Conservation (phyloP, 225 moss, liverwort and hornwort species). For the Straminergon stramineum region DNA sequence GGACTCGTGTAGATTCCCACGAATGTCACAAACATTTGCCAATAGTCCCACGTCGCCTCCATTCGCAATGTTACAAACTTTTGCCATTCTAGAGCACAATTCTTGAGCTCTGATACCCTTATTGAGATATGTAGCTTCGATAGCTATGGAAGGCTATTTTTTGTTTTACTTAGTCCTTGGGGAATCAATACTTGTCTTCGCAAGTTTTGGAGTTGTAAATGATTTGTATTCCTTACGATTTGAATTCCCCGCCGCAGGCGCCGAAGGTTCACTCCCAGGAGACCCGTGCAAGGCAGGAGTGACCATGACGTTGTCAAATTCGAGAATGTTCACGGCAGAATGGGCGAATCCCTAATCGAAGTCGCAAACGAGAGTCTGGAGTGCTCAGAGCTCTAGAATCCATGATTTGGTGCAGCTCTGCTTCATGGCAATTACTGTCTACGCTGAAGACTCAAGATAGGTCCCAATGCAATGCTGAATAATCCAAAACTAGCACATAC, state of each 20-base stretch:
- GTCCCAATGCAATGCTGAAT: background rate
- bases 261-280: constrained; percentile 6
- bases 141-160: background rate
- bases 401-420: no score
- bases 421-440: background rate
- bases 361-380: constrained; percentile 11
- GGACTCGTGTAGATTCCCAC: no score
- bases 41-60: background rate
- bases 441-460: background rate
- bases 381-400: constrained; percentile 1
- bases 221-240: background rate
- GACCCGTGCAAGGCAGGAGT: background rate
- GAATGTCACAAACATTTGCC: background rate
- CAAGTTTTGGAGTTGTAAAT: background rate
- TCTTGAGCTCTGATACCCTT: background rate
- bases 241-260: constrained; percentile 6
- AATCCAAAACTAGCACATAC: background rate
- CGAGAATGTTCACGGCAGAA: background rate
- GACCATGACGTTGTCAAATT: constrained; percentile 4
- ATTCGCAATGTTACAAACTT: background rate
- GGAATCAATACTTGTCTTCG: background rate
- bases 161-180: background rate
- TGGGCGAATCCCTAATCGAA: background rate
- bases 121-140: background rate
- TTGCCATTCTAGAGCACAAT: background rate